These are phyloP conservation scores for Pseudonitzschia pungens DNA, from an alignment of 108 stramenopile species.

Conservation along the genomic window DNA sequence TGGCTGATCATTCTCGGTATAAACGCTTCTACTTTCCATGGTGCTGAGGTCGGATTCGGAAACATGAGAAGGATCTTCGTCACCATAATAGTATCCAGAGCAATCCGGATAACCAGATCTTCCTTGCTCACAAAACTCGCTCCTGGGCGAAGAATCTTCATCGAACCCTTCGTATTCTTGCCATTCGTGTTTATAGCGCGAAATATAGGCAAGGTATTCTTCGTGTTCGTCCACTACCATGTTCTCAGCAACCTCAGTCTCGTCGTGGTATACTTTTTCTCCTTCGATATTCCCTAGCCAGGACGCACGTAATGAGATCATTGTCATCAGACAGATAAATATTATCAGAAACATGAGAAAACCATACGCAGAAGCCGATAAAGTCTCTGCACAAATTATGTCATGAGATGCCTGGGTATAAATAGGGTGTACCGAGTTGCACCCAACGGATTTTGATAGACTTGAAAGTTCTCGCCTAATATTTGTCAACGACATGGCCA, in stretches of 20 bases:
- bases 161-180: constrained; percentile 52
- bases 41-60: not conserved
- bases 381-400: constrained; percentile 39
- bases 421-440: constrained; percentile 36
- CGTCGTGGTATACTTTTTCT: constrained; percentile 49
- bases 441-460: constrained; percentile 26
- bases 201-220: constrained; percentile 59
- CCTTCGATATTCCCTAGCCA: constrained; percentile 39
- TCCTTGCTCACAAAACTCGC: not conserved
- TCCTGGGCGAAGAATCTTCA: constrained; percentile 1
- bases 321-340: constrained; percentile 27
- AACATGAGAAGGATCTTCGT: not conserved
- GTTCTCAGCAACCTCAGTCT: constrained; percentile 54
- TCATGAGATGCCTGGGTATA: constrained; percentile 42
- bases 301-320: constrained; percentile 52
- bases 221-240: constrained; percentile 66
- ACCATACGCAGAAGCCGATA: constrained; percentile 28
- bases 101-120: not conserved
- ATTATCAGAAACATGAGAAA: constrained; percentile 47
- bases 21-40: not conserved
- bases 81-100: not conserved
- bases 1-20: not conserved
- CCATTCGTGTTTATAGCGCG: constrained; percentile 65
- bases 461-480: constrained; percentile 42
- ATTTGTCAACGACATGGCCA: constrained; percentile 38